A percentile compares a stretch with the other conserved stretches of the same genome.
These are phyloP conservation scores for Paramecium sexaurelia DNA, from an alignment of 73 alveolate species.

Conservation along the genomic window DNA sequence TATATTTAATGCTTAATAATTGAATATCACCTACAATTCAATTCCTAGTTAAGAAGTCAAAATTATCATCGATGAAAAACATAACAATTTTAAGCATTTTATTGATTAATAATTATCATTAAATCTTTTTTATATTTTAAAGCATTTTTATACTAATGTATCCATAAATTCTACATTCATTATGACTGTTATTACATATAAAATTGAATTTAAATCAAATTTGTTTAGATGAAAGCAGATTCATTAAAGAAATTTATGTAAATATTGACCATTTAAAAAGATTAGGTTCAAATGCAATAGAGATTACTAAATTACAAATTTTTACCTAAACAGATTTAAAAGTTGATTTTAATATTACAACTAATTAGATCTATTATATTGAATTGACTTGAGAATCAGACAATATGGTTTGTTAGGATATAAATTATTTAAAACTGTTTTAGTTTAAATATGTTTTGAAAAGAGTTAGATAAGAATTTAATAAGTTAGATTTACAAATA, in stretches of 20 bases:
- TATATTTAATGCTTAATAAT: too few relatives aligned
- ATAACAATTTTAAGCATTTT: too few relatives aligned
- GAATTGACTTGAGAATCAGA: conserved; percentile 56
- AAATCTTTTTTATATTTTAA: too few relatives aligned
- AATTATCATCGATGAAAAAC: too few relatives aligned
- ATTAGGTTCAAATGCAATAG: neutral
- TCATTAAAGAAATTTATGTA: conserved; percentile 47
- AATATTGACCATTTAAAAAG: neutral
- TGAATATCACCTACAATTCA: too few relatives aligned
- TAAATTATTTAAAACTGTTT: conserved; percentile 48
- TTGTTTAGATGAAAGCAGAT: conserved; percentile 70
- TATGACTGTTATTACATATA: too few relatives aligned
- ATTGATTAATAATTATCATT: too few relatives aligned
- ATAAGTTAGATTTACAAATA: conserved; percentile 24
- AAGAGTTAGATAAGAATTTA: conserved; percentile 58
- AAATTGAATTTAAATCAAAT: too few relatives aligned
- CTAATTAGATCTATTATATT: neutral
- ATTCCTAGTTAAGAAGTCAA: too few relatives aligned
- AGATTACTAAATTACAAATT: conserved; percentile 55
- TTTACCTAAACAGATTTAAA: neutral
- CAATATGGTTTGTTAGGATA: conserved; percentile 45
- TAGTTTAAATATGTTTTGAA: conserved; percentile 8
- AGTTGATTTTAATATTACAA: neutral
- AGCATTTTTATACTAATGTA: too few relatives aligned
- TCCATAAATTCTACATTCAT: too few relatives aligned